Base-by-base conservation (phyloP, 768 basidiomycete species). In the Pulveroboletus frians region DNA sequence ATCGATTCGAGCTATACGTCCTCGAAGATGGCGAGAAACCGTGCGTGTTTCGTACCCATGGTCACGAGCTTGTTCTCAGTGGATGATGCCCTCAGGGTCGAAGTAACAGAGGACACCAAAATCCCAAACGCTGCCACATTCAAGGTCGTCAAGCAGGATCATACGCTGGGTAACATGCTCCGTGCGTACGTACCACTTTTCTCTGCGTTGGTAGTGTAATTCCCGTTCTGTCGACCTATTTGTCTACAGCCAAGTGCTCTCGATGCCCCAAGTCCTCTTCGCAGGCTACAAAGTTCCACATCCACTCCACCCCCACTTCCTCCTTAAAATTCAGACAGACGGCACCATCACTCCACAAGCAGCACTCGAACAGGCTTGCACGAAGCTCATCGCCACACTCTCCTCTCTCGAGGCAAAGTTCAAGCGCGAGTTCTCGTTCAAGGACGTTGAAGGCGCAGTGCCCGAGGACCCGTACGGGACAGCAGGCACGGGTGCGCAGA, bases 281-380 rank as follows among this genome's bases (percentile, higher is more conserved):
- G 94, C 94, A 1, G 96, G 96, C 2, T 98, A 98, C 83, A 92
- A 94, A 73, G 92, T 93, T 34, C 95, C 95, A 0, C 96, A 97
- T 61, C 95, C 96, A 1, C 81, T 95, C 18, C 91, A 96, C 55
- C 92, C 94, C 8, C 80, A 93, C 66, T 95, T 98, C 71, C 76
- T 90, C 49, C 81, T 99, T 69, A 97, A 96, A 69, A 81, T 98
- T 47, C 96, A 97, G 71, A 97, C 94, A 2, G 92, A 97, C 68
- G 91, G 92, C 20, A 75, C 81, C 1, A 70, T 84, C 39, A 88
- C 93, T 15, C 92, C 95, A 1, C 79, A 90, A 56, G 80, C 78
- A 18, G 82, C 85, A 17, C 79, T 98, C 21, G 88, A 94, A 61
- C 77, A 84, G 49, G 92, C 93, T 0, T 90, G 89, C 64, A 82